These are phyloP conservation scores for Lachancea lanzarotensis DNA, from an alignment of 805 yeast species.

Conservation along the genomic window DNA sequence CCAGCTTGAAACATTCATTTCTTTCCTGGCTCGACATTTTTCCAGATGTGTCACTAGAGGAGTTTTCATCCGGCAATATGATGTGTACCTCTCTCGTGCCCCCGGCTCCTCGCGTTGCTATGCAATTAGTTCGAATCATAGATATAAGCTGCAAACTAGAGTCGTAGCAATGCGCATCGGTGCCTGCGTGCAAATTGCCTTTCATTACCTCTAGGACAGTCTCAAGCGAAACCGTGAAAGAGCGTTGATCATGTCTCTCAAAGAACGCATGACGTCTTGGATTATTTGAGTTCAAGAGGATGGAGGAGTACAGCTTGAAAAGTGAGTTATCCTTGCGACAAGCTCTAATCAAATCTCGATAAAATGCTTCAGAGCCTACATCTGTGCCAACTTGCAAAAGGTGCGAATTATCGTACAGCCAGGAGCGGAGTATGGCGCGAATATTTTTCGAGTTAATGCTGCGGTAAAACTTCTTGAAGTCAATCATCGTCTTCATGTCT, in stretches of 20 bases:
- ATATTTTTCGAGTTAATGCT: constrained; percentile 10
- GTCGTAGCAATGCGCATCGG: constrained; percentile 12
- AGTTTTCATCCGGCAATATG: constrained; percentile 11
- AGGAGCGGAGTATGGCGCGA: constrained; percentile 20
- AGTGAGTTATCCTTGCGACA: constrained; percentile 15
- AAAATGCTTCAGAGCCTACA: constrained; percentile 17
- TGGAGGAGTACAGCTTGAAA: constrained; percentile 22
- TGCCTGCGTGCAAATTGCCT: constrained; percentile 15
- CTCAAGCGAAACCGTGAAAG: constrained; percentile 17
- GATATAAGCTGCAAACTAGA: constrained; percentile 22
- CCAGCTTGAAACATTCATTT: constrained; percentile 14
- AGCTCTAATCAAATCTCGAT: constrained; percentile 18
- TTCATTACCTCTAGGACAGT: constrained; percentile 21
- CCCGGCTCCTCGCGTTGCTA: constrained; percentile 5
- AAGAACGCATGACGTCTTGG: constrained; percentile 15
- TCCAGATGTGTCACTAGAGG: not conserved
- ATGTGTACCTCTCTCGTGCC: constrained; percentile 11
- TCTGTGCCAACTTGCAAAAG: constrained; percentile 10
- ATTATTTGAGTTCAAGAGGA: constrained; percentile 18
- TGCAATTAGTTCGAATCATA: constrained; percentile 23
- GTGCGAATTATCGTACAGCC: constrained; percentile 26
- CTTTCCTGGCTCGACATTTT: constrained; percentile 3
- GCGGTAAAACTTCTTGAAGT: constrained; percentile 22
- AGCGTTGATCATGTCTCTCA: constrained; percentile 8
- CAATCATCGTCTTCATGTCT: constrained; percentile 19